These are phyloP conservation scores for Chamaecyparis obtusa DNA, from an alignment of 75 land plant species.

Conservation along the genomic window DNA sequence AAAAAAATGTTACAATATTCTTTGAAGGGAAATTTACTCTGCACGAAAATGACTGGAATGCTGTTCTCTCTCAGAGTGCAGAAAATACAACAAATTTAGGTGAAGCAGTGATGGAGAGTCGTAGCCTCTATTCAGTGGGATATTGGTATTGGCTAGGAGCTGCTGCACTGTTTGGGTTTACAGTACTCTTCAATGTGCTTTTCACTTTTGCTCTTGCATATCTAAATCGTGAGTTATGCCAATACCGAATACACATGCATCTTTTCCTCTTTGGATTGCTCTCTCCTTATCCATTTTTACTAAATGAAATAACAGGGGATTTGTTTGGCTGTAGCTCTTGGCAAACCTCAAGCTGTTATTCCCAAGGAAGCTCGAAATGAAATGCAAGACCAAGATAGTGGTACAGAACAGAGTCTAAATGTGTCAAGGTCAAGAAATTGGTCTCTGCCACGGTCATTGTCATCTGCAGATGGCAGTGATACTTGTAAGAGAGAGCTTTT, in stretches of 20 bases:
- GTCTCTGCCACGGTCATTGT: slow-evolving; percentile 28
- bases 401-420: slow-evolving; percentile 13
- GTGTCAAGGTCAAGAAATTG: neutral
- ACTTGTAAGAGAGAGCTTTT: slow-evolving; percentile 26
- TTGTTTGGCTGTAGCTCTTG: slow-evolving; percentile 46
- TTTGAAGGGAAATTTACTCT: neutral
- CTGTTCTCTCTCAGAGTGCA: slow-evolving; percentile 31
- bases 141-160: slow-evolving; percentile 88
- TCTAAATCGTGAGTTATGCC: slow-evolving; percentile 61
- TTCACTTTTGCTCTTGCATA: slow-evolving; percentile 73
- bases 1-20: neutral
- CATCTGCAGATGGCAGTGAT: slow-evolving; percentile 42
- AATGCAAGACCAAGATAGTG: slow-evolving; percentile 38
- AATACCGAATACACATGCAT: neutral
- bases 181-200: slow-evolving; percentile 67
- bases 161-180: slow-evolving; percentile 65
- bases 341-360: slow-evolving; percentile 71
- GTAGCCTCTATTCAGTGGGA: slow-evolving; percentile 27
- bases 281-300: neutral
- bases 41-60: neutral
- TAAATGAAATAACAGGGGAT: neutral
- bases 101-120: slow-evolving; percentile 36
- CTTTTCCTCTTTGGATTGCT: neutral
- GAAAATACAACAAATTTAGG: slow-evolving; percentile 48
- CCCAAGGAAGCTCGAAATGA: slow-evolving; percentile 63